Conservation (phyloP, 495 filamentous ascomycete species). For the Tuber brumale region DNA sequence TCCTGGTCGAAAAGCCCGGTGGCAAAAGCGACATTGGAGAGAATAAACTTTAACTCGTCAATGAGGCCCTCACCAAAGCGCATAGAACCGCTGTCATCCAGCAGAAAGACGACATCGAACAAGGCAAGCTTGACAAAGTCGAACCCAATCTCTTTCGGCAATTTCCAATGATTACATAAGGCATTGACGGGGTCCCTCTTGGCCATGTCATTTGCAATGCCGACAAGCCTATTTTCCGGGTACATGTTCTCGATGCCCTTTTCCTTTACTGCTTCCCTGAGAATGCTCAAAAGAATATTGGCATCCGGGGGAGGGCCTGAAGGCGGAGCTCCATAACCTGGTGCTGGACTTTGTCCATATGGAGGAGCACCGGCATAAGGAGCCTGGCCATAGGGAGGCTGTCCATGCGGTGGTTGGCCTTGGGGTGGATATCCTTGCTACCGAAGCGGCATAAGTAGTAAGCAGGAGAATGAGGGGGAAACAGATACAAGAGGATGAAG, state of each 20-base stretch:
- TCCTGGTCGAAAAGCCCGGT: slow-evolving; percentile 65
- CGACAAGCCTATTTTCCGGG: slow-evolving; percentile 24
- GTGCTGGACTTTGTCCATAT: slow-evolving; percentile 18
- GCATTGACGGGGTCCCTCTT: slow-evolving; percentile 34
- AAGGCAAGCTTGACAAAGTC: slow-evolving; percentile 62
- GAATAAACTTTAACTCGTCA: slow-evolving; percentile 59
- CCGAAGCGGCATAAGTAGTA: slow-evolving; percentile 5
- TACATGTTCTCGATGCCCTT: slow-evolving; percentile 36
- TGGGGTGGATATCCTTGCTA: slow-evolving; percentile 30
- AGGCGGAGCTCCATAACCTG: slow-evolving; percentile 20
- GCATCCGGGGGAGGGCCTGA: slow-evolving; percentile 35
- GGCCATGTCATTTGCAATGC: slow-evolving; percentile 28
- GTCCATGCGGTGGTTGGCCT: slow-evolving; percentile 20
- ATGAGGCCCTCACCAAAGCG: slow-evolving; percentile 61
- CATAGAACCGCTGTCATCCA: slow-evolving; percentile 67
- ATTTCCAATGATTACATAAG: slow-evolving; percentile 47
- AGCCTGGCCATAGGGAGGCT: slow-evolving; percentile 10
- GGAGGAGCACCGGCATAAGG: slow-evolving; percentile 19
- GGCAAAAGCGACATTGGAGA: slow-evolving; percentile 56
- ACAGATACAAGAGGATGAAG: slow-evolving; percentile 7
- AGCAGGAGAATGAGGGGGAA: slow-evolving; percentile 8
- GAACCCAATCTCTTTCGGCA: slow-evolving; percentile 57
- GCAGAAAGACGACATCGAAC: slow-evolving; percentile 56
- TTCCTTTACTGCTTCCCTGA: slow-evolving; percentile 37
- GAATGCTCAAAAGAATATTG: slow-evolving; percentile 26